These are phyloP conservation scores for Yarrowia galli DNA, from an alignment of 1,139 yeast species.

Conservation along the genomic window DNA sequence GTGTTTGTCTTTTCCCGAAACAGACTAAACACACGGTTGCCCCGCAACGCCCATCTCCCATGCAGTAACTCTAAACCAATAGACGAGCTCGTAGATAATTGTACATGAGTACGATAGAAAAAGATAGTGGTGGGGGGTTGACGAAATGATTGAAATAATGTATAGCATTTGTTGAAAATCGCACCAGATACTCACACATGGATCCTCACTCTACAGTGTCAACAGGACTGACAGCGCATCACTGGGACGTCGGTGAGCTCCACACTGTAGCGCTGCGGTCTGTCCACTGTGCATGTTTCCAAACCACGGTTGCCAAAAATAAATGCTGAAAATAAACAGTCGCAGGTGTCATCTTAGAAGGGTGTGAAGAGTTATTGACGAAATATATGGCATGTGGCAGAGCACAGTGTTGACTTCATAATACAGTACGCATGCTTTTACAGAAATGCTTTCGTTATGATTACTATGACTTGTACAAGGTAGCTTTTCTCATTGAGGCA, in stretches of 20 bases:
- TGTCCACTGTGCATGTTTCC: not conserved
- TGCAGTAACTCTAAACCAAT: not conserved
- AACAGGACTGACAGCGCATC: no score
- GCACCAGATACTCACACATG: no score
- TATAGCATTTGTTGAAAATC: no score
- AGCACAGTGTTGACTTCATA: no score
- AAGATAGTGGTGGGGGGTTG: no score
- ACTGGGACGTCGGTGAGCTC: no score
- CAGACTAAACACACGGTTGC: constrained; percentile 35
- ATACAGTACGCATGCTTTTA: no score
- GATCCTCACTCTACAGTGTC: no score
- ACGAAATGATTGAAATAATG: not conserved
- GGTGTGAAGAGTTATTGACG: not conserved
- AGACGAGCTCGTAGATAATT: not conserved
- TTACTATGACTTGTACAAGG: no score
- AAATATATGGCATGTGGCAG: no score
- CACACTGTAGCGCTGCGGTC: not conserved
- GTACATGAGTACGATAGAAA: not conserved
- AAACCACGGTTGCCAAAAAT: not conserved
- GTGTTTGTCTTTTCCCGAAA: constrained; percentile 34
- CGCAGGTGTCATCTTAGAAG: not conserved
- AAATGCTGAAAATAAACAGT: not conserved
- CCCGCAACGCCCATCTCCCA: constrained; percentile 23
- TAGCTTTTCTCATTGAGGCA: no score
- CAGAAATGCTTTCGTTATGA: no score